Conservation (phyloP, 257 asterid genomes). For the Solanum clarkiae region DNA sequence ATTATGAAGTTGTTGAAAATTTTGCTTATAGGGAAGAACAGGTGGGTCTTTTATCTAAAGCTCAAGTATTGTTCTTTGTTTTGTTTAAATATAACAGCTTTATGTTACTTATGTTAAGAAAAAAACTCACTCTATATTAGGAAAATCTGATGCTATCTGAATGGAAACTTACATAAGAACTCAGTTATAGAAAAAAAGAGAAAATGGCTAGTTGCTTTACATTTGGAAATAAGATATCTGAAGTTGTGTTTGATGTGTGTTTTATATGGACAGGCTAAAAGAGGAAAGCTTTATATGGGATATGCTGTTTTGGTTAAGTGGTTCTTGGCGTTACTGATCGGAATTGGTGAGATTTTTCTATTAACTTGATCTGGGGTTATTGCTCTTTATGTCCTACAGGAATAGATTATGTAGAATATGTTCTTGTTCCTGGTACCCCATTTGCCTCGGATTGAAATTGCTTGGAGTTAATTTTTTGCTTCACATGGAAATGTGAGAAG, state of each 20-base stretch:
- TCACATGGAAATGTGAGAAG: background rate
- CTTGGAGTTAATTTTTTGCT: slow-evolving; percentile 27
- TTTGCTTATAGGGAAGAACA: slow-evolving; percentile 77
- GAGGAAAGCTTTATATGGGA: slow-evolving; percentile 76
- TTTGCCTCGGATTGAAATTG: slow-evolving; percentile 36
- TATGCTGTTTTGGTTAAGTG: slow-evolving; percentile 76
- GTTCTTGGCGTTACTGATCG: slow-evolving; percentile 79
- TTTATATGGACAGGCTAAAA: slow-evolving; percentile 48
- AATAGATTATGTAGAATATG: background rate
- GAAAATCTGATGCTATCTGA: background rate
- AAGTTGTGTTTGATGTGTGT: slow-evolving; percentile 9
- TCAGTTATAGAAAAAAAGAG: background rate
- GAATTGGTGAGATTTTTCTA: slow-evolving; percentile 57
- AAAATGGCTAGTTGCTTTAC: background rate
- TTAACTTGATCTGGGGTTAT: background rate
- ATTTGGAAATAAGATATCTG: background rate
- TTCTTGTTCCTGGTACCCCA: background rate
- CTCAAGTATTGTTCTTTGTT: background rate
- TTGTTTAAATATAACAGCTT: background rate
- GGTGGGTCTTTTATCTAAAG: slow-evolving; percentile 21
- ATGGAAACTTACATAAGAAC: background rate
- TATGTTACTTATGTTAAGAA: background rate
- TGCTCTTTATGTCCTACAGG: background rate
- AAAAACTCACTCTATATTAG: background rate
- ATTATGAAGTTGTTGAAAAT: slow-evolving; percentile 90